A percentile compares a stretch with the other conserved stretches of the same genome.
These are phyloP conservation scores for Rugosomyces carneus DNA, from an alignment of 1,284 basidiomycete genomes.

Conservation along the genomic window DNA sequence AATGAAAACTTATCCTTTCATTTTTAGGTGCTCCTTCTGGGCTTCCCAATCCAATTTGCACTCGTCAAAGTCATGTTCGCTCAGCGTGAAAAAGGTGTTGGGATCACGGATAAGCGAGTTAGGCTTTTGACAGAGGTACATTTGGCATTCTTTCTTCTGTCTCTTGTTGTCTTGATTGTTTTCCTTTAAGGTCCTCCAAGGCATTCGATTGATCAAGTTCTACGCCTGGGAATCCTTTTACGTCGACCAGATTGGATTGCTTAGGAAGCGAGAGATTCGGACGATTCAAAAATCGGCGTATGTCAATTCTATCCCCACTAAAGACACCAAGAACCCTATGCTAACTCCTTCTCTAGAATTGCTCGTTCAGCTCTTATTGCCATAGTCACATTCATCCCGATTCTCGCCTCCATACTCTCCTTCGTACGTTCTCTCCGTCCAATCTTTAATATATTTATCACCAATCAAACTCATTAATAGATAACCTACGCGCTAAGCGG, in stretches of 20 bases:
- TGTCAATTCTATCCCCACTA: slow-evolving; percentile 20
- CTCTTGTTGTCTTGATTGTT: no score
- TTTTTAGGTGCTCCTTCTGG: slow-evolving; percentile 42
- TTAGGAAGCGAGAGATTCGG: slow-evolving; percentile 49
- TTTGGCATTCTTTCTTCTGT: no score
- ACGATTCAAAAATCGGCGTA: slow-evolving; percentile 46
- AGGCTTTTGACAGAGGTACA: slow-evolving; percentile 58
- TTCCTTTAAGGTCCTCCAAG: no score
- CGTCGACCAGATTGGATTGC: slow-evolving; percentile 39
- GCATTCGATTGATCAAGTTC: slow-evolving; percentile 55
- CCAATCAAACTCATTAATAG: slow-evolving; percentile 22
- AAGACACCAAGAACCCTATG: background rate
- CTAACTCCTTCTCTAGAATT: slow-evolving; percentile 26
- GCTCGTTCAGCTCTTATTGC: slow-evolving; percentile 51
- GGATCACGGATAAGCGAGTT: slow-evolving; percentile 67
- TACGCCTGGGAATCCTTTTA: slow-evolving; percentile 66
- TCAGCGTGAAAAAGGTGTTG: slow-evolving; percentile 58
- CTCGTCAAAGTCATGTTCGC: slow-evolving; percentile 61
- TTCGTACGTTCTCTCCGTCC: slow-evolving; percentile 42
- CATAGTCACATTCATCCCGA: slow-evolving; percentile 54
- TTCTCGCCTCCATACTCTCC: slow-evolving; percentile 67
- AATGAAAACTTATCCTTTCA: no score
- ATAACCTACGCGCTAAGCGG: slow-evolving; percentile 66
- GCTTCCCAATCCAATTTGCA: slow-evolving; percentile 56
- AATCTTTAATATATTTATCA: background rate